These are phyloP conservation scores for Fusarium agapanthi DNA, from an alignment of 2,329 filamentous ascomycete genomes.

Conservation along the genomic window DNA sequence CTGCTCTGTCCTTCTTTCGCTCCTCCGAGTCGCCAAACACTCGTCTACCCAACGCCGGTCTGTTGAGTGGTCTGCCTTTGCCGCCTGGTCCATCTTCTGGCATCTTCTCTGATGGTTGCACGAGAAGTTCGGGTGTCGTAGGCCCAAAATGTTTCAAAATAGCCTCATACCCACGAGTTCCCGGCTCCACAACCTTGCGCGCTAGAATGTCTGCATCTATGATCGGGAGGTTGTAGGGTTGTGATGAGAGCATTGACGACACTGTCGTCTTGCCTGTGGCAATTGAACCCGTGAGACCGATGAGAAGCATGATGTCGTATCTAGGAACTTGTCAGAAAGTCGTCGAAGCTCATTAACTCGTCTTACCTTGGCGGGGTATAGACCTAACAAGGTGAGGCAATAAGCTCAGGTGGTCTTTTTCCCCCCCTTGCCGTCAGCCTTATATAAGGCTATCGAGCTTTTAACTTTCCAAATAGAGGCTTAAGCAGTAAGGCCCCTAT, in stretches of 20 bases:
- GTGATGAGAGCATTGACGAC: conserved; percentile 78
- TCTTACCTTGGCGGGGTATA: too few species aligned
- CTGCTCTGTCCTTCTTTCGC: conserved; percentile 73
- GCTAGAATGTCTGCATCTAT: conserved; percentile 95
- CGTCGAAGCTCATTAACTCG: background rate
- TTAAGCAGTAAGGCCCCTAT: background rate
- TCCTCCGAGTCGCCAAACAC: conserved; percentile 86
- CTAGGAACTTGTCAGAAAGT: background rate
- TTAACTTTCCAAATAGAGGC: background rate
- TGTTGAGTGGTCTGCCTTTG: conserved; percentile 80
- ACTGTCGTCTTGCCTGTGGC: conserved; percentile 98
- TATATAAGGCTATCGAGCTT: background rate
- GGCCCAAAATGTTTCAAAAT: conserved; percentile 85
- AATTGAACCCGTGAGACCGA: conserved; percentile 96
- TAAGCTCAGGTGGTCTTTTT: too few species aligned
- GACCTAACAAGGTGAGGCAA: too few species aligned
- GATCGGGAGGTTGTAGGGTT: conserved; percentile 87
- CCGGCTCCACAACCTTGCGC: conserved; percentile 92
- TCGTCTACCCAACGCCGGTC: conserved; percentile 82
- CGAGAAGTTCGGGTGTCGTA: conserved; percentile 85
- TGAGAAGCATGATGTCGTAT: conserved; percentile 76
- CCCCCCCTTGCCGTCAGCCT: background rate
- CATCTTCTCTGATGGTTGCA: conserved; percentile 63
- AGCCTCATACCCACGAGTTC: conserved; percentile 81
- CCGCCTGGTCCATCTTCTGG: conserved; percentile 64